A percentile compares a stretch with the other conserved stretches of the same genome.
Evolutionary conservation across 2,329 filamentous ascomycete species (phyloP).

Genomic region (Xylariaceae sp.): DNA sequence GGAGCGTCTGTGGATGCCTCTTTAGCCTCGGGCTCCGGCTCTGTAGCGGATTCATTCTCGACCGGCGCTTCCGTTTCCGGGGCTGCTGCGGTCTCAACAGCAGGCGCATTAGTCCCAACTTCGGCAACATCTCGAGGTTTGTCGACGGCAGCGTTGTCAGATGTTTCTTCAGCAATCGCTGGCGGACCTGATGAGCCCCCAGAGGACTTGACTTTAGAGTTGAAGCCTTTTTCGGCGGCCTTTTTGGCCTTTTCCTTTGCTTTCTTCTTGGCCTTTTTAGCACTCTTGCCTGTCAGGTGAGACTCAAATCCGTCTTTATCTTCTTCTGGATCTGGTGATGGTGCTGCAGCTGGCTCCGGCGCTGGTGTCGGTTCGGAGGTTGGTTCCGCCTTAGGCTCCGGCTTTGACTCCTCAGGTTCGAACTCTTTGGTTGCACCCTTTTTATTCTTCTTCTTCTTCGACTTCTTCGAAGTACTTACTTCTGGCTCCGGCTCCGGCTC

Average conservation of each 20-base stretch:
- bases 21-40: constrained; percentile 4
- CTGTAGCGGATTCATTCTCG: not conserved
- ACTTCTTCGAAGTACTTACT: constrained; percentile 5
- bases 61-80: not conserved
- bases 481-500: not conserved
- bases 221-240: not conserved
- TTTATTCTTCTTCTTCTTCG: constrained; percentile 9
- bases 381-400: constrained; percentile 4
- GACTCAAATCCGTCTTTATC: not conserved
- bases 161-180: constrained; percentile 1
- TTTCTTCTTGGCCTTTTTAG: not conserved
- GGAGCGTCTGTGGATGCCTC: not conserved
- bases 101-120: no score
- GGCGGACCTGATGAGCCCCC: constrained; percentile 5
- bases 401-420: constrained; percentile 6
- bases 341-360: not conserved
- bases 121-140: no score
- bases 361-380: constrained; percentile 2
- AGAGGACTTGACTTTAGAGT: not conserved
- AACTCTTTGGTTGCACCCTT: constrained; percentile 9
- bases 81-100: not conserved
- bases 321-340: not conserved
- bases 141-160: constrained; percentile 1
- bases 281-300: not conserved
- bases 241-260: not conserved